Base-by-base conservation (phyloP, 1,284 basidiomycete genomes). In the Cerrena zonata region DNA sequence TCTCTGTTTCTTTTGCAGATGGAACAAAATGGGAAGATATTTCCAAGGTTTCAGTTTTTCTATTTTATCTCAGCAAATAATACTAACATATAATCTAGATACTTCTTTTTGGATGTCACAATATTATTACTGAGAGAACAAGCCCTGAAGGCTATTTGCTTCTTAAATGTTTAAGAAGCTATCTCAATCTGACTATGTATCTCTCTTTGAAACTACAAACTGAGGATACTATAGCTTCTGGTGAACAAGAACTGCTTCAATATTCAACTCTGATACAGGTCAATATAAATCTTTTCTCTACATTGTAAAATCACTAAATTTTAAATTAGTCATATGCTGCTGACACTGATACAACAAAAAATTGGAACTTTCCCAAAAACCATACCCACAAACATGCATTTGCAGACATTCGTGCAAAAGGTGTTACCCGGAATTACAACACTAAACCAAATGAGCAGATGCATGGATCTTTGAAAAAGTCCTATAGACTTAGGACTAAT, bases 401-500 rank as follows among this genome's bases (percentile, higher is more conserved):
- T 27, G 53, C 58, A 41, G 59, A 63, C 27, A 62, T 66, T 30
- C 22, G 27, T 12, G 48, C 40, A 5, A 65, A 66, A 48, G 64
- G 64, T 10, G 56, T 51, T 3, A 46, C 48, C 1, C 22, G 40
- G 3, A 56, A 61, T 23, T 55, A 49, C 45, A 59, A 56, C 36
- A 65, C 62, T 1, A 61, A 60, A 43, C 56, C 57, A 25, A 62
- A 57, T 47, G 60, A 64, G 47, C 58, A 61, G 45, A 27, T 57
- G 12, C 63, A 66, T 52, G 55, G 57, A 1, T 41, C 55, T 3
- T 25, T 67, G 12, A 66, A 67, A 41, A 39, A 55, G 5, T 45
- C 48, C 2, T 68, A 67, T 45, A 51, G 54, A 2, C 15, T 30
- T 1, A 50, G 39, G 2, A 63, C 63, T 15, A 71, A 72, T 48